Evolutionary conservation across 306 rosid species (phyloP), one percentile per base, ranked within the genome.

Genomic region (Sindora glabra): DNA sequence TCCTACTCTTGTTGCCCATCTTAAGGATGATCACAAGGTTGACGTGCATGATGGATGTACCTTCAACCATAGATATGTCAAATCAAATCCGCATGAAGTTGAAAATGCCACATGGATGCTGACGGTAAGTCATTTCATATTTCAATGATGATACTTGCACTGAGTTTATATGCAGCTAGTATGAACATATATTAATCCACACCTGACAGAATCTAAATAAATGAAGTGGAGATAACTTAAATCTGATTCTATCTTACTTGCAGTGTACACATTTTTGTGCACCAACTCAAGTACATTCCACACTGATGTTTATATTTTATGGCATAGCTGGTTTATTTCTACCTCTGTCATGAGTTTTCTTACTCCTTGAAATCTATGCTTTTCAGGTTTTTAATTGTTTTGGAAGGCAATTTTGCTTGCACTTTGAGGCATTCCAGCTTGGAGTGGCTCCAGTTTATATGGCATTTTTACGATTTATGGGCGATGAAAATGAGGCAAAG

Each of bases 21-120:
- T 92, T 39, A 92, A 86, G 69, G 87, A 82, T 25, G 87, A 83
- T 61, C 96, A 89, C 77, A 86, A 86, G 80, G 96, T 86, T 44
- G 96, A 86, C 76, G 86, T 92, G 99, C 96, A 89, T 38, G 85
- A 82, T 34, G 96, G 96, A 17, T 86, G 87, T 70, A 82, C 96
- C 57, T 92, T 92, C 71, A 92, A 89, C 58, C 95, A 92, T 70
- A 83, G 95, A 67, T 92, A 92, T 60, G 95, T 89, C 58, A 86
- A 92, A 75, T 74, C 96, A 70, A 83, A 89, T 70, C 90, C 99
- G 54, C 77, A 78, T 14, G 99, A 92, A 74, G 92, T 92, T 37
- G 96, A 92, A 75, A 92, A 89, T 41, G 96, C 99, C 38, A 88
- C 95, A 50, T 89, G 99, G 99, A 92, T 86, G 99, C 88, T 89